Base-by-base conservation (phyloP, 371 early-diverging fungal genomes). In the Enteropsectra breve region DNA sequence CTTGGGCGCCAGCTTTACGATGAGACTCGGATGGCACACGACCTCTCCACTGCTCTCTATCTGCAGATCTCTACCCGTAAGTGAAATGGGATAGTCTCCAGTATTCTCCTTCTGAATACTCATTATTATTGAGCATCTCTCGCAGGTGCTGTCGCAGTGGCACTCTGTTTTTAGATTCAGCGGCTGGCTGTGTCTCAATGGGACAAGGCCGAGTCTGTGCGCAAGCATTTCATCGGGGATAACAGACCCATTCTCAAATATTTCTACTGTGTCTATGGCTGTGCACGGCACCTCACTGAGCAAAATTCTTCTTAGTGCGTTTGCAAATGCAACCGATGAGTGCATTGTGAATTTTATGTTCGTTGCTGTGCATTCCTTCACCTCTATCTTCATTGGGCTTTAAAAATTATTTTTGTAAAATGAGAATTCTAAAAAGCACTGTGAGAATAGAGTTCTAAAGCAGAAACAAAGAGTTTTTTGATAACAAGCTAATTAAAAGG, bases 151-250 rank as follows among this genome's bases (percentile, higher is more conserved):
- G 79, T 80, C 46, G 85, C 90, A 36, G 83, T 46, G 23, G 45
- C 69, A 69, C 5, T 69, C 67, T 4, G 45, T 32, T 56, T 55
- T 71, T 11, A 26, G 57, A 38, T 50, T 84, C 81, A 74, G 92
- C 90, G 54, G 78, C 64, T 2, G 81, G 73, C 23, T 92, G 90
- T 77, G 91, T 87, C 4, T 87, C 89, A 96, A 87, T 36, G 99
- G 99, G 56, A 97, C 84, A 67, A 98, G 80, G 30, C 97, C 97
- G 34, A 98, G 79, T 65, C 99, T 86, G 72, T 94, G 92, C n/a
- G 94, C 87, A 40, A 97, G 77, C 1, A 94, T 86, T 80, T 98
- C 97, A 76, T 98, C 99, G 62, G 88, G 88, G 72, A 98, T 85
- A 40, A 96, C 84, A 2, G 88, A 85, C 11, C 88, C 90, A 82